A percentile compares a stretch with the other conserved stretches of the same genome.
Conservation (phyloP, 768 basidiomycete genomes). For the Podaxis sp. region DNA sequence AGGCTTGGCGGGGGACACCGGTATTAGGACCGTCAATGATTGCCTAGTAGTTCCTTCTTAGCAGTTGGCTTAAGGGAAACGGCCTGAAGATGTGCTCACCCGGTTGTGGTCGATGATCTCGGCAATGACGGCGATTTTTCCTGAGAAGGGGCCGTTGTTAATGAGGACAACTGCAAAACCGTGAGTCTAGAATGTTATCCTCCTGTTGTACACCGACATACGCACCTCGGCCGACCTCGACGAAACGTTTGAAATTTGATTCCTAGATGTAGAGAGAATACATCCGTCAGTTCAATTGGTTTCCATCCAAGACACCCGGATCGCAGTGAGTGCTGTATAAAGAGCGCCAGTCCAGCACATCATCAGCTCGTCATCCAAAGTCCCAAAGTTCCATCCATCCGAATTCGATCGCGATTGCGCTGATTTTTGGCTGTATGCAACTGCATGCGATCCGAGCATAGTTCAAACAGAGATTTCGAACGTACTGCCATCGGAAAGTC, state of each 20-base stretch:
- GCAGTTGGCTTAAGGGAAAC: background rate
- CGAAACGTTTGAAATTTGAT: slow-evolving; percentile 94
- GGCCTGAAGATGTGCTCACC: slow-evolving; percentile 42
- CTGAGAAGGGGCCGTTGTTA: slow-evolving; percentile 78
- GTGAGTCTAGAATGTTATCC: background rate
- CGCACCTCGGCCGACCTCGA: slow-evolving; percentile 94
- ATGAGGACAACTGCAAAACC: slow-evolving; percentile 79
- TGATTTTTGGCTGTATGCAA: background rate
- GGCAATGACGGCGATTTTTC: slow-evolving; percentile 91
- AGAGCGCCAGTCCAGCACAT: background rate
- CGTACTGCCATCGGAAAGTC: slow-evolving; percentile 9
- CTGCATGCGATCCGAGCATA: background rate
- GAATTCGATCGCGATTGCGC: slow-evolving; percentile 4
- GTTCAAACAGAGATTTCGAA: background rate
- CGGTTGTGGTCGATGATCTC: slow-evolving; percentile 99
- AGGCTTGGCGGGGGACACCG: slow-evolving; percentile 86
- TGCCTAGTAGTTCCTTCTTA: slow-evolving; percentile 56
- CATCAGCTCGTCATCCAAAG: slow-evolving; percentile 3
- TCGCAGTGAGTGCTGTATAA: background rate
- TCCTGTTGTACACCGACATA: background rate
- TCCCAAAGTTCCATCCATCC: slow-evolving; percentile 6
- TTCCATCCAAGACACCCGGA: background rate
- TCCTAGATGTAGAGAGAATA: slow-evolving; percentile 34
- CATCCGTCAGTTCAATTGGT: background rate
- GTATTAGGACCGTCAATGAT: slow-evolving; percentile 94